phyloP scores from a whole-genome alignment of 1,284 basidiomycete species.

The Abortiporus biennis region DNA sequence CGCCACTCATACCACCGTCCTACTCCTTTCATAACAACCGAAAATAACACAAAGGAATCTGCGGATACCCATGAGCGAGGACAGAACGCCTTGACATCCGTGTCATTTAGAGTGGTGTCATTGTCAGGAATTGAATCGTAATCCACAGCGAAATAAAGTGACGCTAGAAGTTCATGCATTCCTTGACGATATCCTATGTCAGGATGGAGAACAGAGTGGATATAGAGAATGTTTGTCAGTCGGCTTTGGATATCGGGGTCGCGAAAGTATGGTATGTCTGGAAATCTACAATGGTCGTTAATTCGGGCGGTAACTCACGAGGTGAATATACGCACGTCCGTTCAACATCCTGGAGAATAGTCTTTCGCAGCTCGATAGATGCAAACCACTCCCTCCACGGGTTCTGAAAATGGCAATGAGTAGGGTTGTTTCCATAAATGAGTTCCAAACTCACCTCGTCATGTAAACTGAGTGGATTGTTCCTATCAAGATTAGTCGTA shows the following conservation, averaged over 20 bases:
- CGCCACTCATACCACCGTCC: constrained; percentile 90
- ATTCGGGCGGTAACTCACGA: not conserved
- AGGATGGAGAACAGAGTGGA: constrained; percentile 73
- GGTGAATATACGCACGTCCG: constrained; percentile 59
- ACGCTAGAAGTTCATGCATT: constrained; percentile 93
- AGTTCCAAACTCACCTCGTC: constrained; percentile 50
- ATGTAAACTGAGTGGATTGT: constrained; percentile 85
- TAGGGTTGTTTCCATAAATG: not conserved
- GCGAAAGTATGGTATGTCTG: constrained; percentile 86
- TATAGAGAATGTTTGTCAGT: constrained; percentile 80
- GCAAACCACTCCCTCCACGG: constrained; percentile 93
- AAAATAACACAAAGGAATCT: constrained; percentile 82
- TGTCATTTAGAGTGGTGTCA: constrained; percentile 19
- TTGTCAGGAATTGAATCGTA: constrained; percentile 65
- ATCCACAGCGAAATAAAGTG: constrained; percentile 76
- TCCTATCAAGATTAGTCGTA: constrained; percentile 56
- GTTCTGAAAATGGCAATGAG: constrained; percentile 55
- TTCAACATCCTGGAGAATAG: constrained; percentile 88
- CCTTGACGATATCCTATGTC: constrained; percentile 89
- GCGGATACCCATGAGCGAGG: constrained; percentile 68
- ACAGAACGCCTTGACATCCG: constrained; percentile 52
- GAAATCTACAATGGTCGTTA: constrained; percentile 52
- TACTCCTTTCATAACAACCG: constrained; percentile 68
- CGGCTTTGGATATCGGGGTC: constrained; percentile 67
- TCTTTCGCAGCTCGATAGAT: constrained; percentile 79